These are phyloP conservation scores for Stereum hirsutum DNA, from an alignment of 1,284 basidiomycete species.

Conservation along the genomic window DNA sequence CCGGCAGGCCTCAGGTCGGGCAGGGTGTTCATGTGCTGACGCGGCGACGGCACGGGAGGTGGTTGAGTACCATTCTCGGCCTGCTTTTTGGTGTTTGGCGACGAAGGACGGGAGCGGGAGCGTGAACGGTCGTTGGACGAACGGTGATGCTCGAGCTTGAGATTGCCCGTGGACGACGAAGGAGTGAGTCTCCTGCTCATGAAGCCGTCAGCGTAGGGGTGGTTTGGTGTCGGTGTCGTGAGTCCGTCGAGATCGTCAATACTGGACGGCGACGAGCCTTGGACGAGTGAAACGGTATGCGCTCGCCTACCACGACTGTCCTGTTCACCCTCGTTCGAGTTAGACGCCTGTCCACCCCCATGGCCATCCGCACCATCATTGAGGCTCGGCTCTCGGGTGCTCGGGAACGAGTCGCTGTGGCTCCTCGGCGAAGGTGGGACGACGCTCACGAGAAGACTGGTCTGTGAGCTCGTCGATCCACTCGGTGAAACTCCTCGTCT, in stretches of 20 bases:
- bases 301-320: conserved; percentile 13
- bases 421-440: conserved; percentile 45
- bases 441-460: conserved; percentile 44
- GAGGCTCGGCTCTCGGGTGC: conserved; percentile 3
- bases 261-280: conserved; percentile 5
- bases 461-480: conserved; percentile 19
- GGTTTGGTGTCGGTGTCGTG: conserved; percentile 21
- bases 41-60: conserved; percentile 12
- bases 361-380: not conserved
- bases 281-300: too few species aligned
- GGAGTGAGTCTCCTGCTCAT: conserved; percentile 20
- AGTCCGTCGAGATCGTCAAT: conserved; percentile 16
- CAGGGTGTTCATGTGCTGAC: not conserved
- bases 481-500: not conserved
- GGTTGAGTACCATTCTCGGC: conserved; percentile 4
- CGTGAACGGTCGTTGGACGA: conserved; percentile 11
- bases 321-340: too few species aligned
- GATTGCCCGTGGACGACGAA: conserved; percentile 29
- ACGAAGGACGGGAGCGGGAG: conserved; percentile 7
- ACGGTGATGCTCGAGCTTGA: conserved; percentile 25
- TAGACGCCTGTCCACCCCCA: too few species aligned
- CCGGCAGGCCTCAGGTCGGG: not conserved
- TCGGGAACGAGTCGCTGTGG: conserved; percentile 18
- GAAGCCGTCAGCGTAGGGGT: conserved; percentile 15
- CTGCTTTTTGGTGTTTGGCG: conserved; percentile 3